Conservation (phyloP, 768 basidiomycete species). For the Lactarius akahatsu region DNA sequence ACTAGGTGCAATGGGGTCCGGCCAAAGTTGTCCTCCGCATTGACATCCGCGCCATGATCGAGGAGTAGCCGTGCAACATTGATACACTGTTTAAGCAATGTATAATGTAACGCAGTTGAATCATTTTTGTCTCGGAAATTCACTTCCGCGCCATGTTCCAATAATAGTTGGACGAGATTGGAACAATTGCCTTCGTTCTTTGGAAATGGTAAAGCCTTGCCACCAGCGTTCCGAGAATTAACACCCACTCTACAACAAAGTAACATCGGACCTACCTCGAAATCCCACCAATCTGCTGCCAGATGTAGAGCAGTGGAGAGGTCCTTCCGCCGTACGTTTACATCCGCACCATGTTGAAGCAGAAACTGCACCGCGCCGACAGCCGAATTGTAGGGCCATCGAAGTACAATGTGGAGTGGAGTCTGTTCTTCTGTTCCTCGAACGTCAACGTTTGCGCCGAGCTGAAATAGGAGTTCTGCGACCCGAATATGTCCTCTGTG, state of each 20-base stretch:
- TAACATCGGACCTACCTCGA: background rate
- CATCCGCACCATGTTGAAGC: background rate
- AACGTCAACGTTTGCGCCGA: background rate
- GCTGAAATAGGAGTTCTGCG: background rate
- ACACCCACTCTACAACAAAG: background rate
- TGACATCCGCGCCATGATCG: no score
- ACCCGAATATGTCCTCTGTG: background rate
- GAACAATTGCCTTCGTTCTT: background rate
- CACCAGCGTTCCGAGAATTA: background rate
- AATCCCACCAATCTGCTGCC: background rate
- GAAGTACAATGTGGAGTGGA: background rate
- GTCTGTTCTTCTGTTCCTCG: background rate
- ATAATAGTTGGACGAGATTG: background rate
- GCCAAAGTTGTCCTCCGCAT: no score
- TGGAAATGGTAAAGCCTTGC: background rate
- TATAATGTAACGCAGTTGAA: background rate
- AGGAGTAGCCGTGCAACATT: no score
- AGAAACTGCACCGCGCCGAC: background rate
- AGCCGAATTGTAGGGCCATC: background rate
- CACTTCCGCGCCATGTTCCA: background rate
- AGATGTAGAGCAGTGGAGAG: background rate
- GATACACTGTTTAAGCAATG: background rate
- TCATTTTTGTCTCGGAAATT: background rate
- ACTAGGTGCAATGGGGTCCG: no score
- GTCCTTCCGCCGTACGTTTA: background rate